phyloP scores from a whole-genome alignment of 306 rosid species.

The Acacia confusa region DNA sequence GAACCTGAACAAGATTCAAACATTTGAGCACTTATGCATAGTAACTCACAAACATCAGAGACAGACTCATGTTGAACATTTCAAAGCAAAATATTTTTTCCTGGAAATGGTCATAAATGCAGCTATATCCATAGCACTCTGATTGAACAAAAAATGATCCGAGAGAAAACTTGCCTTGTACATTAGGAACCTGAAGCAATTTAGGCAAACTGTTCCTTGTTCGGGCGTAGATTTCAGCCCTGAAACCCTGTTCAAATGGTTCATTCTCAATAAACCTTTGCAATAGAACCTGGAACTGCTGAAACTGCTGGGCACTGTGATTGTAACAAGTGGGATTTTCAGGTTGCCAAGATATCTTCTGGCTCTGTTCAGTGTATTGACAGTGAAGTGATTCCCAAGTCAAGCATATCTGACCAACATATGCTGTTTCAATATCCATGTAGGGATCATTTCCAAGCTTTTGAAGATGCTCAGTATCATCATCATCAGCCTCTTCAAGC shows the following conservation, averaged over 20 bases:
- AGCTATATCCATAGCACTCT: not conserved
- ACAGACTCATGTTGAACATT: not conserved
- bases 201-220: conserved; percentile 63
- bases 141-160: not conserved
- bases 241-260: conserved; percentile 79
- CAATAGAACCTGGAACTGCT: conserved; percentile 89
- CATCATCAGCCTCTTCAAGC: conserved; percentile 76
- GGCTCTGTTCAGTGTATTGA: conserved; percentile 79
- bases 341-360: conserved; percentile 76
- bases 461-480: conserved; percentile 75
- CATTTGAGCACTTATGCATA: conserved; percentile 16
- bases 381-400: conserved; percentile 99
- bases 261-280: conserved; percentile 95
- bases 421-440: conserved; percentile 81
- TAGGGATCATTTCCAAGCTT: conserved; percentile 55
- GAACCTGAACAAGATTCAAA: conserved; percentile 57
- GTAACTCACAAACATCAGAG: conserved; percentile 4
- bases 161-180: conserved; percentile 53
- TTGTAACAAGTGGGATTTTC: conserved; percentile 71
- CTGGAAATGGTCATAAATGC: not conserved
- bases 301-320: conserved; percentile 81
- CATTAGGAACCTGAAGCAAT: conserved; percentile 83
- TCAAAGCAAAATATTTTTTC: not conserved
- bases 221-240: conserved; percentile 78
- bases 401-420: conserved; percentile 89